Conservation (phyloP, 371 early-diverging fungal species). For the Dinochytrium kinnereticum region DNA sequence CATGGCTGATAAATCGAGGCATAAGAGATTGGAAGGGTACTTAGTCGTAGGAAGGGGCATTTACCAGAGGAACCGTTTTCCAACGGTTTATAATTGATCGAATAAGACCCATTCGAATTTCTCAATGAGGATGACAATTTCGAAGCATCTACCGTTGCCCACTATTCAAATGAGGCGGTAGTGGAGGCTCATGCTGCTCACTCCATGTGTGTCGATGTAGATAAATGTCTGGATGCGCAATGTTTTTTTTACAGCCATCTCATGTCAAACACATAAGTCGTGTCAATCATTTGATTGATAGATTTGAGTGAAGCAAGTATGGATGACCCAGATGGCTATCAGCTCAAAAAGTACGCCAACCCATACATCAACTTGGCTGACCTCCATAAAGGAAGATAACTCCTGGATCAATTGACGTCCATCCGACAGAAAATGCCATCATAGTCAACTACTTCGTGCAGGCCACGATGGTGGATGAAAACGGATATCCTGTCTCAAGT, state of each 20-base stretch:
- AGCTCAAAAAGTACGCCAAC: constrained; percentile 23
- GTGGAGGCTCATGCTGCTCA: no score
- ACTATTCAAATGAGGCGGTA: no score
- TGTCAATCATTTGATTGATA: constrained; percentile 1
- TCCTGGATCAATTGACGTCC: constrained; percentile 54
- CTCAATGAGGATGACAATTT: not conserved
- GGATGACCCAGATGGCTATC: constrained; percentile 18
- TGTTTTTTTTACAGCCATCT: not conserved
- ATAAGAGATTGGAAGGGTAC: not conserved
- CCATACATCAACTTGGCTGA: not conserved
- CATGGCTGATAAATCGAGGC: constrained; percentile 46
- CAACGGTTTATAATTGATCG: constrained; percentile 17
- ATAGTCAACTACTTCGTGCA: constrained; percentile 58
- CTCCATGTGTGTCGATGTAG: no score
- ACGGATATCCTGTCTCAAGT: constrained; percentile 46
- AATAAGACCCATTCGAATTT: no score
- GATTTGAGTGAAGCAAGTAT: not conserved
- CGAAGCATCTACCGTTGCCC: no score
- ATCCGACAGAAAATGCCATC: constrained; percentile 56
- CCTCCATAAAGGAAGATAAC: constrained; percentile 49
- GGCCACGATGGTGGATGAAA: constrained; percentile 45
- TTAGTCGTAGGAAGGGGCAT: not conserved
- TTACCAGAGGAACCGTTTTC: constrained; percentile 23
- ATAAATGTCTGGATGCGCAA: not conserved
- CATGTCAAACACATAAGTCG: not conserved